These are phyloP conservation scores for Leptosphaerulina australis DNA, from an alignment of 2,329 filamentous ascomycete genomes.

Conservation along the genomic window DNA sequence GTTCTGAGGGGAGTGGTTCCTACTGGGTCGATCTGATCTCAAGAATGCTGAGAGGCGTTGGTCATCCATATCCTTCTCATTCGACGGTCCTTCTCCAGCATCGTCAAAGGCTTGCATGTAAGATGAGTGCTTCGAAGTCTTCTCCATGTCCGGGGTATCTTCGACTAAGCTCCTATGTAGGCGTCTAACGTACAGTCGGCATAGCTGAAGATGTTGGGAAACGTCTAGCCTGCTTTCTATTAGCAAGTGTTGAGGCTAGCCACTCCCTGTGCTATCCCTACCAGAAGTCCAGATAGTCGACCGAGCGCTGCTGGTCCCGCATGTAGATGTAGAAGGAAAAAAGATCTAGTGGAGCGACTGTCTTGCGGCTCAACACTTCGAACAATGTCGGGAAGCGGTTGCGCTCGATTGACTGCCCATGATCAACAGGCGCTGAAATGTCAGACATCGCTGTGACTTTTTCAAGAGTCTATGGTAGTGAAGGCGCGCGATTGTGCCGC, in stretches of 20 bases:
- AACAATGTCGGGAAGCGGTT: conserved; percentile 93
- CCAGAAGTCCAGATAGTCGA: conserved; percentile 99
- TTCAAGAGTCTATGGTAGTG: conserved; percentile 8
- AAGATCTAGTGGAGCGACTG: conserved; percentile 92
- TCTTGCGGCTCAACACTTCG: conserved; percentile 91
- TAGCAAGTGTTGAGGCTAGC: conserved; percentile 19
- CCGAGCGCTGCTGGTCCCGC: conserved; percentile 96
- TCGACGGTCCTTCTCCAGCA: conserved; percentile 65
- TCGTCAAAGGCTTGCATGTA: conserved; percentile 64
- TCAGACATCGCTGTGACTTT: conserved; percentile 32
- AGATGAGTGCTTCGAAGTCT: conserved; percentile 83
- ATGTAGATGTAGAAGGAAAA: conserved; percentile 99
- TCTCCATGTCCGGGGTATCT: conserved; percentile 88
- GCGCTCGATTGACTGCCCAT: conserved; percentile 53
- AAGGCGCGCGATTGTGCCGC: conserved; percentile 30
- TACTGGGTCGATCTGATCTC: conserved; percentile 61
- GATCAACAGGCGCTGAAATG: conserved; percentile 21
- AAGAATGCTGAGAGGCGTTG: conserved; percentile 91
- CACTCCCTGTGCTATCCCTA: conserved; percentile 54
- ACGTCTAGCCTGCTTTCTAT: conserved; percentile 85
- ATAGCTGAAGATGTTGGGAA: conserved; percentile 97
- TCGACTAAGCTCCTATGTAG: conserved; percentile 90
- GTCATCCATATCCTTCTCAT: conserved; percentile 74
- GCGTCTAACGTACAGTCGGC: conserved; percentile 94
- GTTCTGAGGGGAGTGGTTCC: conserved; percentile 55